Conservation (phyloP, 169 alveolate species). For the Eimeria acervulina region DNA sequence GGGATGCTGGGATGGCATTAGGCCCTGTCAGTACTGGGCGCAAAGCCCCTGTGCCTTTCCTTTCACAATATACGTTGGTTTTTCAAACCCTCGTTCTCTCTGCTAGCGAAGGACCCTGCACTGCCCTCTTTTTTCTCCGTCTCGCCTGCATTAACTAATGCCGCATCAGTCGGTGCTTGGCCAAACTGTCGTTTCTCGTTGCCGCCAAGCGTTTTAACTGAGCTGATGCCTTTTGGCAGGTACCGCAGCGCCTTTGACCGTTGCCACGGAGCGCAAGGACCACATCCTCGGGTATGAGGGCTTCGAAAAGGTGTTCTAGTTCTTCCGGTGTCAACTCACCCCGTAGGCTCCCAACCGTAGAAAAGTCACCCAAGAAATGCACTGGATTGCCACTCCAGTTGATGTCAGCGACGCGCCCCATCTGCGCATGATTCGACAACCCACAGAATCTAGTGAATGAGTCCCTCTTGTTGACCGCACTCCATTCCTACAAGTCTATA, state of each 20-base stretch:
- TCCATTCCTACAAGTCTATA: too few relatives aligned
- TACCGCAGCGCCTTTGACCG: background rate
- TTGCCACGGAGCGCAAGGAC: background rate
- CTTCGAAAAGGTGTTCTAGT: background rate
- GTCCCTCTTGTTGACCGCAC: too few relatives aligned
- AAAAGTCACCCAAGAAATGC: background rate
- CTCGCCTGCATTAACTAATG: background rate
- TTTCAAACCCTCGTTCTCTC: background rate
- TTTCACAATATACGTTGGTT: background rate
- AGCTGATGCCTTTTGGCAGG: too few relatives aligned
- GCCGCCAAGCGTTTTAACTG: too few relatives aligned
- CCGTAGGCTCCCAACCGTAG: background rate
- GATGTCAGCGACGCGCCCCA: background rate
- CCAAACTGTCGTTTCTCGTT: background rate
- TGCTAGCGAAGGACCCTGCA: background rate
- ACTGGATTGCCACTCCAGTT: background rate
- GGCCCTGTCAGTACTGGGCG: background rate
- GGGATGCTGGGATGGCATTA: background rate
- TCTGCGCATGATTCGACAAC: too few relatives aligned
- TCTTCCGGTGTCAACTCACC: background rate
- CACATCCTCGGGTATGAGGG: background rate
- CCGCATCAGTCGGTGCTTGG: background rate
- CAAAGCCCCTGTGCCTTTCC: background rate
- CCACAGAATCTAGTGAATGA: too few relatives aligned
- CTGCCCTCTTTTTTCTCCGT: background rate